Evolutionary conservation across 495 filamentous ascomycete species (phyloP).

Genomic region (Penicillium riverlandense): DNA sequence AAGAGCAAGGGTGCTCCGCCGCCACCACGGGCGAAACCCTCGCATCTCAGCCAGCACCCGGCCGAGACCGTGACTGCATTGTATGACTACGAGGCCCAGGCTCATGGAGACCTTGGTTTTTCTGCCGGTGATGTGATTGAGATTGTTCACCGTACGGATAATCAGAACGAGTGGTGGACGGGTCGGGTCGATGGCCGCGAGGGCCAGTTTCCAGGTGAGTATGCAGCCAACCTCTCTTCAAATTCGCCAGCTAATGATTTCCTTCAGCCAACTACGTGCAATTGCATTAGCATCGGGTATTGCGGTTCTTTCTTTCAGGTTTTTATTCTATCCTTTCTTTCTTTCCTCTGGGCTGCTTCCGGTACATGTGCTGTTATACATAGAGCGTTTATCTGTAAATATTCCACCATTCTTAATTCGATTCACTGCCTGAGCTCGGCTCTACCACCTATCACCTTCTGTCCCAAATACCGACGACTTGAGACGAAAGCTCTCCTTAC

Average conservation of each 20-base stretch:
- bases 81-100: constrained; percentile 95
- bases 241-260: constrained; percentile 1
- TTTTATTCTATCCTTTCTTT: constrained; percentile 1
- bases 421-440: too few relatives aligned
- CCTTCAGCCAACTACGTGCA: constrained; percentile 38
- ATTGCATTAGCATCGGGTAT: constrained; percentile 25
- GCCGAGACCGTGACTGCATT: constrained; percentile 73
- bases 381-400: constrained; percentile 27
- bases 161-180: constrained; percentile 96
- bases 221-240: background rate
- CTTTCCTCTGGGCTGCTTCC: constrained; percentile 6
- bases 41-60: constrained; percentile 58
- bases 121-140: constrained; percentile 86
- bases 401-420: constrained; percentile 10
- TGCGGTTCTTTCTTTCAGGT: background rate
- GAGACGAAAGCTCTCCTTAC: too few relatives aligned
- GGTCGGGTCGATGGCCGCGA: constrained; percentile 68
- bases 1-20: constrained; percentile 86
- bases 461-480: too few relatives aligned
- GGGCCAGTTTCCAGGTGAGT: constrained; percentile 92
- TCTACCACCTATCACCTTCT: too few relatives aligned
- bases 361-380: constrained; percentile 15
- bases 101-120: constrained; percentile 91
- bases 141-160: constrained; percentile 68
- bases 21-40: constrained; percentile 87